Evolutionary conservation across 148 eudicot species (phyloP).

Genomic region (Arbutus unedo): DNA sequence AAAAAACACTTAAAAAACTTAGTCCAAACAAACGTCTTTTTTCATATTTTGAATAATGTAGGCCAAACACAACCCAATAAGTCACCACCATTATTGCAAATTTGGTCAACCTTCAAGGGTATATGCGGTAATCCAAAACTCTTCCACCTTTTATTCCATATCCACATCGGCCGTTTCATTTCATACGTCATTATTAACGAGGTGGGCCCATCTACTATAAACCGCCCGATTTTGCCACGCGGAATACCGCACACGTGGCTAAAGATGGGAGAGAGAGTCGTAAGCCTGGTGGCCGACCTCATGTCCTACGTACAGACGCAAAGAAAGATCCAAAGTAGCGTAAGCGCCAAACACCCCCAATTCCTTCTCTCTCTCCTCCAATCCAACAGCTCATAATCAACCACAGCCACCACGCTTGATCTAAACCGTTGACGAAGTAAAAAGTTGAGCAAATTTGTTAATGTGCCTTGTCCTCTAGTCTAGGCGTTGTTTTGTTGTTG

Average conservation of each 20-base stretch:
- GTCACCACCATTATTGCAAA: neutral
- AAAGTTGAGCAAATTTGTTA: neutral
- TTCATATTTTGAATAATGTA: too few relatives aligned
- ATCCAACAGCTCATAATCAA: slow-evolving; percentile 2
- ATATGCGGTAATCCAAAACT: neutral
- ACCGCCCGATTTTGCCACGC: neutral
- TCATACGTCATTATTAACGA: neutral
- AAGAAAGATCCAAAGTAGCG: slow-evolving; percentile 26
- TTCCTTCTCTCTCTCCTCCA: neutral
- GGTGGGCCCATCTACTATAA: neutral
- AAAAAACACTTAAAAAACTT: too few relatives aligned
- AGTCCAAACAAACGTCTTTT: too few relatives aligned
- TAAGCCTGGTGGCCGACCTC: slow-evolving; percentile 24
- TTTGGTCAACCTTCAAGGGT: neutral
- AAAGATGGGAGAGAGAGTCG: neutral
- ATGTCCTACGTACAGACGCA: slow-evolving; percentile 21
- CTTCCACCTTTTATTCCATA: neutral
- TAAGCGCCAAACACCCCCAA: slow-evolving; percentile 21
- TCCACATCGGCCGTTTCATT: slow-evolving; percentile 1
- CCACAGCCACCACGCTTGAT: neutral
- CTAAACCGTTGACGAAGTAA: neutral
- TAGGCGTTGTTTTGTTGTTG: slow-evolving; percentile 16
- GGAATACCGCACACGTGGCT: neutral
- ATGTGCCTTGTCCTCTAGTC: slow-evolving; percentile 14
- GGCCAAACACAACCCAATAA: neutral